Conservation (phyloP, 2,329 filamentous ascomycete genomes). For the Cladosporium phlei region DNA sequence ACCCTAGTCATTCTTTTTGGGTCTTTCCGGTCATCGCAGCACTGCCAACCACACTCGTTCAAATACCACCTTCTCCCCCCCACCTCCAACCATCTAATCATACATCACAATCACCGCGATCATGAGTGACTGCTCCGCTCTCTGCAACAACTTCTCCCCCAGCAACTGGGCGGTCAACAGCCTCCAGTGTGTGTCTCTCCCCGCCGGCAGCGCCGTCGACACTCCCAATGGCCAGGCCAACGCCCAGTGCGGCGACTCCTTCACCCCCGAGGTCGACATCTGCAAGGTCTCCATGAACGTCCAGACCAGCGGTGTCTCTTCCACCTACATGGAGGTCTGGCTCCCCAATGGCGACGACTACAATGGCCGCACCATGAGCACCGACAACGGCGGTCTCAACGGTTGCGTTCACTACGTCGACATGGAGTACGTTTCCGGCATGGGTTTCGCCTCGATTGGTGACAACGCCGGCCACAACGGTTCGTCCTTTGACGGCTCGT, state of each 20-base stretch:
- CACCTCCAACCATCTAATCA: background rate
- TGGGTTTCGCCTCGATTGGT: constrained; percentile 32
- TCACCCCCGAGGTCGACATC: constrained; percentile 31
- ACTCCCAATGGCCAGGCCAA: constrained; percentile 13
- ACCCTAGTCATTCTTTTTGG: constrained; percentile 12
- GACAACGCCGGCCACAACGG: constrained; percentile 33
- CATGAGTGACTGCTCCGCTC: constrained; percentile 10
- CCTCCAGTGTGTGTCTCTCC: background rate
- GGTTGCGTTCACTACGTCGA: constrained; percentile 32
- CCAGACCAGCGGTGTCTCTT: constrained; percentile 36
- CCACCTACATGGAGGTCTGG: constrained; percentile 46
- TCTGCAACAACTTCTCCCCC: constrained; percentile 13
- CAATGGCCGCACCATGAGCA: constrained; percentile 33
- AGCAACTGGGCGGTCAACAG: constrained; percentile 12
- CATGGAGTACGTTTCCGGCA: constrained; percentile 28
- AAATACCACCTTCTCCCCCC: background rate
- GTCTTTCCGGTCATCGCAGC: too few species aligned
- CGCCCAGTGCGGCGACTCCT: constrained; percentile 21
- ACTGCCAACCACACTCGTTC: background rate
- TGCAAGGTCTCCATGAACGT: constrained; percentile 40
- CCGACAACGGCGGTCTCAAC: constrained; percentile 33
- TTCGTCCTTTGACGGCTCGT: constrained; percentile 28
- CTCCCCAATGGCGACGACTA: constrained; percentile 34
- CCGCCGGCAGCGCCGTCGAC: constrained; percentile 3
- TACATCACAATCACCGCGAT: background rate